Percentiles rank a stretch among this genome's conserved stretches.
These are phyloP conservation scores for Alternaria incomplexa DNA, from an alignment of 2,329 filamentous ascomycete genomes.

Conservation along the genomic window DNA sequence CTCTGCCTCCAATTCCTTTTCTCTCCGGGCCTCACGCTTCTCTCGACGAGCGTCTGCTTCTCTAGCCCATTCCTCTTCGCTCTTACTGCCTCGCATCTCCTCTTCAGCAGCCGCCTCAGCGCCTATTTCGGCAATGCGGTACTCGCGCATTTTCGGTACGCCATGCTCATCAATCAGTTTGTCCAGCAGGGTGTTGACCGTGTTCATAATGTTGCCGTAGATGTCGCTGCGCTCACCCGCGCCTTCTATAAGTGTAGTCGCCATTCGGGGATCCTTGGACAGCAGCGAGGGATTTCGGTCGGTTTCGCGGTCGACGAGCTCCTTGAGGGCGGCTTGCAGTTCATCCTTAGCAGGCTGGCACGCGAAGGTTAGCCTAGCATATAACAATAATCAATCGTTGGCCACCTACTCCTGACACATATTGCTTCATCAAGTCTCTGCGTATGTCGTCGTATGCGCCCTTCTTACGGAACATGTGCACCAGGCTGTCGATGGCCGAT, in stretches of 20 bases:
- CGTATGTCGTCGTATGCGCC: constrained; percentile 80
- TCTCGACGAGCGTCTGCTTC: constrained; percentile 67
- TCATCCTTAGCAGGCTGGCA: constrained; percentile 71
- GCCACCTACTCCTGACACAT: constrained; percentile 68
- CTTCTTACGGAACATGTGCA: constrained; percentile 86
- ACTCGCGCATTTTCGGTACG: constrained; percentile 71
- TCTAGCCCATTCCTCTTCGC: constrained; percentile 73
- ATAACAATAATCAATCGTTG: constrained; percentile 31
- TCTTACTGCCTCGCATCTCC: constrained; percentile 69
- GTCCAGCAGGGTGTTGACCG: constrained; percentile 72
- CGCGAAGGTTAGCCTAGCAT: not conserved
- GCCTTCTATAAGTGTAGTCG: constrained; percentile 77
- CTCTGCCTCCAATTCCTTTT: constrained; percentile 67
- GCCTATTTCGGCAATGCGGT: constrained; percentile 72
- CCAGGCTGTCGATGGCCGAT: constrained; percentile 73
- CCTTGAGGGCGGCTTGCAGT: constrained; percentile 69
- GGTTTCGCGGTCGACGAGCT: constrained; percentile 75
- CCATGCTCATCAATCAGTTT: constrained; percentile 65
- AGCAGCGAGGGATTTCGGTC: constrained; percentile 76
- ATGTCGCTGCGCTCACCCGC: constrained; percentile 77
- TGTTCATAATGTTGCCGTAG: constrained; percentile 72
- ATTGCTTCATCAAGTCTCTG: constrained; percentile 78
- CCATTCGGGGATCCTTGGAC: constrained; percentile 74
- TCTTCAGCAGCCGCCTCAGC: constrained; percentile 72
- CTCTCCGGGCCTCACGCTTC: constrained; percentile 67